Conservation (phyloP, 495 filamentous ascomycete genomes). For the Podospora australis region DNA sequence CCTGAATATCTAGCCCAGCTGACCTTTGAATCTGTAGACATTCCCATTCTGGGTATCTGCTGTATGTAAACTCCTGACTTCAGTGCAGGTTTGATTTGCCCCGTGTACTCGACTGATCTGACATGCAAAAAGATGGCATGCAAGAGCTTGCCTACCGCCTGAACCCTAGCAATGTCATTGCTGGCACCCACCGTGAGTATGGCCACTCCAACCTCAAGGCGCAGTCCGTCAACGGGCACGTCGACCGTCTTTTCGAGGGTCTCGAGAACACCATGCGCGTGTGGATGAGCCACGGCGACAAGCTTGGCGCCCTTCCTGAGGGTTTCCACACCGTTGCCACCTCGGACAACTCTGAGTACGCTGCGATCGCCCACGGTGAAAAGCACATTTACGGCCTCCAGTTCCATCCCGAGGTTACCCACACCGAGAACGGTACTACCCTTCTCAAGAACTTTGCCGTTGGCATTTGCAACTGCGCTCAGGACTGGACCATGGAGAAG, state of each 20-base stretch:
- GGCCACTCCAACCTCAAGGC: constrained; percentile 23
- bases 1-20: no score
- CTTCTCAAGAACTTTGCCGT: constrained; percentile 77
- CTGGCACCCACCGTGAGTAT: constrained; percentile 54
- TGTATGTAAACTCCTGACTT: constrained; percentile 46
- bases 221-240: constrained; percentile 40
- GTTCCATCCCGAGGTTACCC: constrained; percentile 82
- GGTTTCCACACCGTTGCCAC: constrained; percentile 66
- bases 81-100: not conserved
- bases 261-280: constrained; percentile 56
- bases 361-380: constrained; percentile 68
- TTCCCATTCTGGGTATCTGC: constrained; percentile 54
- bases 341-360: constrained; percentile 65
- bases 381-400: constrained; percentile 68
- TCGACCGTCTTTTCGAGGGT: constrained; percentile 66
- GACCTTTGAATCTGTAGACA: constrained; percentile 5
- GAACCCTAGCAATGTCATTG: constrained; percentile 60
- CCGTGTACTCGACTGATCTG: constrained; percentile 4
- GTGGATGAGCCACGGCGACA: constrained; percentile 88
- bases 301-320: constrained; percentile 64
- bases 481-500: constrained; percentile 75
- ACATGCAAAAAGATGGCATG: constrained; percentile 14
- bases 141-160: constrained; percentile 75
- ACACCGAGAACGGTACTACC: constrained; percentile 56
- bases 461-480: constrained; percentile 64